These are phyloP conservation scores for Colletotrichum truncatum DNA, from an alignment of 2,329 filamentous ascomycete species.

Conservation along the genomic window DNA sequence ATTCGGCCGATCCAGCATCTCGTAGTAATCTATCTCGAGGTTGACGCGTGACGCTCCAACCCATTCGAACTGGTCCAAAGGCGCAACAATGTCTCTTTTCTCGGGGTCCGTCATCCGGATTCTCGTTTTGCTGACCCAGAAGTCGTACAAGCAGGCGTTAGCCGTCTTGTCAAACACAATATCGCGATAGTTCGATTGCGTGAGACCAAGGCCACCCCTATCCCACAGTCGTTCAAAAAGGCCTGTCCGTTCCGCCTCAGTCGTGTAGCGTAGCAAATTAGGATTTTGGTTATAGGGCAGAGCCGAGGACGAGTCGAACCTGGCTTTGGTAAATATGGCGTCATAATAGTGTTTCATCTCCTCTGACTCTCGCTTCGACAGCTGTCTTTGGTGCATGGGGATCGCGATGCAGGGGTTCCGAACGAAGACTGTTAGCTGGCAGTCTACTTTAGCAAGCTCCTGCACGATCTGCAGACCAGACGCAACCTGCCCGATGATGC, in stretches of 20 bases:
- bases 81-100: conserved; percentile 23
- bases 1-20: conserved; percentile 23
- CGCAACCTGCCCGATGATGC: background rate
- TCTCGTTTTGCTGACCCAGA: conserved; percentile 19
- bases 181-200: conserved; percentile 49
- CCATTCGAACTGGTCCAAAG: conserved; percentile 5
- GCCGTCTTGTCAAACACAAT: background rate
- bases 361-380: conserved; percentile 56
- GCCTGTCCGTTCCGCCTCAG: conserved; percentile 49
- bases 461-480: conserved; percentile 1
- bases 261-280: conserved; percentile 16
- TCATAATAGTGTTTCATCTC: conserved; percentile 44
- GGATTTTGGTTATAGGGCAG: background rate
- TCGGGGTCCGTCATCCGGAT: conserved; percentile 6
- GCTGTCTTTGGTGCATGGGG: conserved; percentile 61
- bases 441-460: conserved; percentile 41
- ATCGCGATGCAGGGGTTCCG: conserved; percentile 66
- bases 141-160: conserved; percentile 17
- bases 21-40: conserved; percentile 23
- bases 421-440: conserved; percentile 57
- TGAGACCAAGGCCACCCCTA: conserved; percentile 55
- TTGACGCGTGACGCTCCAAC: background rate
- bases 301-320: background rate
- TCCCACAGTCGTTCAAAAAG: conserved; percentile 54
- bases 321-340: conserved; percentile 47